Conservation (phyloP, 495 filamentous ascomycete genomes). For the Penicillium pulvis region DNA sequence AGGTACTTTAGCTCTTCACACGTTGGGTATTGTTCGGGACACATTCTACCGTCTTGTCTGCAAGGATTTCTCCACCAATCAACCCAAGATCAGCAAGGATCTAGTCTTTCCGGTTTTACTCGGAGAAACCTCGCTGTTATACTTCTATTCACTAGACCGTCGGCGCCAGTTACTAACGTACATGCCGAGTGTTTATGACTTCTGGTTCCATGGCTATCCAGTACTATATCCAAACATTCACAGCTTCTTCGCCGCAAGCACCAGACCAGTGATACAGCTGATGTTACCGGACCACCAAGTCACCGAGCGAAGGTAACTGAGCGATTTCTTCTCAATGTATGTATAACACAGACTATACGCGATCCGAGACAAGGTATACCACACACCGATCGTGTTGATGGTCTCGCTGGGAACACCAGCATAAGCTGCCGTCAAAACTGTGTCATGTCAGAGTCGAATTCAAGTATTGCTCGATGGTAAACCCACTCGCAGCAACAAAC, state of each 20-base stretch:
- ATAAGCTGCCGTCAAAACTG: constrained; percentile 33
- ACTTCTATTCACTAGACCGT: not conserved
- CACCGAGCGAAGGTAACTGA: constrained; percentile 44
- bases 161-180: too few species aligned
- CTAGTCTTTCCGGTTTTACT: not conserved
- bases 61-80: not conserved
- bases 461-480: not conserved
- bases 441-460: constrained; percentile 11
- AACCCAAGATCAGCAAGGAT: not conserved
- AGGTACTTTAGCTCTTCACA: not conserved
- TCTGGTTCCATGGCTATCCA: too few species aligned
- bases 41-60: not conserved
- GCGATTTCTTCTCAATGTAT: constrained; percentile 32
- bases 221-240: constrained; percentile 5
- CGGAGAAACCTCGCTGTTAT: not conserved
- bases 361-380: constrained; percentile 47
- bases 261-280: constrained; percentile 37
- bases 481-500: constrained; percentile 45
- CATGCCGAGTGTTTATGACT: too few species aligned
- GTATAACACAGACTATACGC: constrained; percentile 44
- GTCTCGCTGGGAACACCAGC: constrained; percentile 38
- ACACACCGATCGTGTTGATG: constrained; percentile 46
- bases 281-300: constrained; percentile 53
- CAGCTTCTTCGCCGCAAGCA: constrained; percentile 32
- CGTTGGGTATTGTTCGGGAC: too few species aligned